phyloP scores from a whole-genome alignment of 352 stramenopile genomes.

The Saprolegnia parasitica region DNA sequence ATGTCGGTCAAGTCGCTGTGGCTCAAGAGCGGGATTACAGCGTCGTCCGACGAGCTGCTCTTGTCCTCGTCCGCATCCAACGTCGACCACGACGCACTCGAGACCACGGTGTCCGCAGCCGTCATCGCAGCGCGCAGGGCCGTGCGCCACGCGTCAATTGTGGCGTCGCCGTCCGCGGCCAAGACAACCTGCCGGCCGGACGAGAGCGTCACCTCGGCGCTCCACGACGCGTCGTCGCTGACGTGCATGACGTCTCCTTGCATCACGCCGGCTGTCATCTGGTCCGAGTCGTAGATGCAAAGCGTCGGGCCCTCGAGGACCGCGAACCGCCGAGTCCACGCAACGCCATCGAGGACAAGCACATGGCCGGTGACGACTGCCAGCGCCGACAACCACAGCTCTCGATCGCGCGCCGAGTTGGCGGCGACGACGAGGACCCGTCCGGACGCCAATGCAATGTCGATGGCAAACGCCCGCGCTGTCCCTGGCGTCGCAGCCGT shows the following conservation, averaged over 20 bases:
- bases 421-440: slow-evolving; percentile 54
- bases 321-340: slow-evolving; percentile 72
- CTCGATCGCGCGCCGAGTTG: slow-evolving; percentile 20
- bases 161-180: slow-evolving; percentile 15
- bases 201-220: slow-evolving; percentile 3
- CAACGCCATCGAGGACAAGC: too few relatives aligned
- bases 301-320: slow-evolving; percentile 47
- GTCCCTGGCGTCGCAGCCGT: background rate
- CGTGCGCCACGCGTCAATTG: slow-evolving; percentile 1
- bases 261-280: background rate
- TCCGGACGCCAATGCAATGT: slow-evolving; percentile 52
- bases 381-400: slow-evolving; percentile 2
- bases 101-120: background rate
- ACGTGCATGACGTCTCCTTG: slow-evolving; percentile 19
- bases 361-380: background rate
- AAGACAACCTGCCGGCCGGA: slow-evolving; percentile 8
- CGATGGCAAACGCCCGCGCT: slow-evolving; percentile 32
- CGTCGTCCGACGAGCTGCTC: background rate
- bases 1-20: background rate
- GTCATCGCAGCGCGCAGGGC: slow-evolving; percentile 10
- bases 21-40: slow-evolving; percentile 11
- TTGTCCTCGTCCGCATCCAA: background rate
- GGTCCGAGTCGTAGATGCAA: slow-evolving; percentile 52
- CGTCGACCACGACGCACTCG: background rate
- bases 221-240: slow-evolving; percentile 12